Percentiles rank a stretch among this genome's conserved stretches.
Evolutionary conservation across 192 early-diverging fungal species (phyloP).

Genomic region (Cladochytrium replicatum): DNA sequence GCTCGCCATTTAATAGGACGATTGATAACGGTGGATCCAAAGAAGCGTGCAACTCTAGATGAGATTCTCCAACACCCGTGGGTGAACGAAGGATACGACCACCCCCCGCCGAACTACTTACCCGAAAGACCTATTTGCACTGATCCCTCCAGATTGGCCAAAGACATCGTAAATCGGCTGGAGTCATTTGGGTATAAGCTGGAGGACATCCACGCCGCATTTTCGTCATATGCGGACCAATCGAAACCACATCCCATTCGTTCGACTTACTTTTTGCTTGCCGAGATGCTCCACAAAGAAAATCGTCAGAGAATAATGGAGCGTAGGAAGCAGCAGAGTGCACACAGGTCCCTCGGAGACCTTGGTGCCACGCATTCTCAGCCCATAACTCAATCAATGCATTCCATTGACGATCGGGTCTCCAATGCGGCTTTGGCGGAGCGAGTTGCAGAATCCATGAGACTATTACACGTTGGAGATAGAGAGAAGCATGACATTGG

Average conservation of each 20-base stretch:
- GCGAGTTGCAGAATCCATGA: too few species aligned
- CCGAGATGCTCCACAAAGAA: slow-evolving; percentile 49
- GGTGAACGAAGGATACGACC: slow-evolving; percentile 65
- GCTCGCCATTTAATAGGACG: slow-evolving; percentile 52
- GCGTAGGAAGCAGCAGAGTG: too few species aligned
- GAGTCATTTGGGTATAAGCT: slow-evolving; percentile 35
- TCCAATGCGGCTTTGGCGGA: too few species aligned
- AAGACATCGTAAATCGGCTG: slow-evolving; percentile 32
- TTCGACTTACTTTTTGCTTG: slow-evolving; percentile 40
- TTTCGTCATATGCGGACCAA: slow-evolving; percentile 13
- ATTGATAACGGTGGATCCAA: slow-evolving; percentile 65
- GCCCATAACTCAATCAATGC: too few species aligned
- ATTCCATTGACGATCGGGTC: too few species aligned
- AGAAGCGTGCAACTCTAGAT: slow-evolving; percentile 52
- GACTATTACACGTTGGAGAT: too few species aligned
- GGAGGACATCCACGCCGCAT: slow-evolving; percentile 30
- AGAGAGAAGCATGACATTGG: too few species aligned
- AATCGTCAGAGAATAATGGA: too few species aligned
- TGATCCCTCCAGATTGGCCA: slow-evolving; percentile 8
- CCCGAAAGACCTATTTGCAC: slow-evolving; percentile 31
- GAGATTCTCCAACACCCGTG: slow-evolving; percentile 65
- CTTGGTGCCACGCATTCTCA: too few species aligned
- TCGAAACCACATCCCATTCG: slow-evolving; percentile 28
- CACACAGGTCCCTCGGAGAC: too few species aligned
- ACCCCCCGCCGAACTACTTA: slow-evolving; percentile 53